Base-by-base conservation (phyloP, 805 yeast species). In the Saccharomyces eubayanus region DNA sequence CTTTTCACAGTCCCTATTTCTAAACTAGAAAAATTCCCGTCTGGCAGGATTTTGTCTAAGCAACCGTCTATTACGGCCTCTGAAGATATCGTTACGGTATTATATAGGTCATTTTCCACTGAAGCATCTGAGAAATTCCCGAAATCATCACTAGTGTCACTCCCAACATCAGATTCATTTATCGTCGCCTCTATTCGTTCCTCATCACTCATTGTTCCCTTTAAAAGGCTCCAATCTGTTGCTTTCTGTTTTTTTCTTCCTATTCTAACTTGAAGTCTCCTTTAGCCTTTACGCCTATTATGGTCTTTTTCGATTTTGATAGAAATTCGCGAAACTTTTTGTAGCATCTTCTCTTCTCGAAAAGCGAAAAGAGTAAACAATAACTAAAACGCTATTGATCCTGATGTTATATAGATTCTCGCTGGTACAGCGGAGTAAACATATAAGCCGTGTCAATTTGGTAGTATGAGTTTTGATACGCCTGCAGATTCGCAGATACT, bases 41-140 rank as follows among this genome's bases (percentile, higher is more conserved):
- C 10, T 6, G 16, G 6, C 2, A 28, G 52, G 20, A 53, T 29
- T 3, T 28, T 49, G 36, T 53, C 41, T 10, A 58, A 16, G 51
- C 54, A 43, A 9, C 24, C 40, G 12, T 30, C 41, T 9, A 49
- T 24, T 16, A 54, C 12, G 31, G 46, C 29, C 5, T 53, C 49
- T 11, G 52, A 49, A 31, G 47, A 56, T 28, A 27, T 48, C 28
- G 29, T 28, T 6, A 46, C 16, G 11, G 47, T 46, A 24, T 36
- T 16, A 36, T 36, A 36, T 10, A 36, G 43, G 5, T 55, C 61
- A 9, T 54, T 53, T 31, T 62, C 68, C 50, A 61, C 51, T 8
- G 70, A 62, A 1, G 68, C 71, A 56, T 67, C 71, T 21, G 70
- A 67, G 50, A 69, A 69, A 47, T 62, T 67, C n/a, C 72, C 72